Conservation (phyloP, 1,284 basidiomycete genomes). For the Leccinum variabile region DNA sequence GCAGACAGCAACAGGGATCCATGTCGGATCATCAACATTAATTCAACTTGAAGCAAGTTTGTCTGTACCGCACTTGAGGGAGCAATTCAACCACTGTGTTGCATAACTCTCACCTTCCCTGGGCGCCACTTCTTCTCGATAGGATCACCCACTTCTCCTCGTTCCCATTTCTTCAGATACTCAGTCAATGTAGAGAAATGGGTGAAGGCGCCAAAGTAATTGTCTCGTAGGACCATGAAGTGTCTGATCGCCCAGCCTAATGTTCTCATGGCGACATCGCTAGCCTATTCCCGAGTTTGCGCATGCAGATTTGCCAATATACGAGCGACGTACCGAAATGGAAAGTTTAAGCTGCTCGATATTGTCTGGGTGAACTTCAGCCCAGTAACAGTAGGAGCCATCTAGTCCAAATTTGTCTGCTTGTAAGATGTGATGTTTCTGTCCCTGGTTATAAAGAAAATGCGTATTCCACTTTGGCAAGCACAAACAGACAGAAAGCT, state of each 20-base stretch:
- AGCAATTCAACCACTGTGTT: neutral
- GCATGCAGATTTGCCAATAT: neutral
- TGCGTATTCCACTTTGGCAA: conserved; percentile 90
- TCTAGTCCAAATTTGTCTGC: conserved; percentile 58
- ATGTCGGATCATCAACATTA: conserved; percentile 57
- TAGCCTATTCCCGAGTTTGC: conserved; percentile 38
- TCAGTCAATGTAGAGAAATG: conserved; percentile 87
- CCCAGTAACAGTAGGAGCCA: conserved; percentile 75
- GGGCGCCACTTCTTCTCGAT: conserved; percentile 75
- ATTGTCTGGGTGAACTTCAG: conserved; percentile 64
- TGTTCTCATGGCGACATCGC: conserved; percentile 63
- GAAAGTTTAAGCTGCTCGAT: conserved; percentile 77
- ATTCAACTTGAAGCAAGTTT: conserved; percentile 77
- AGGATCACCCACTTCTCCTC: conserved; percentile 73
- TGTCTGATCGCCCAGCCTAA: conserved; percentile 87
- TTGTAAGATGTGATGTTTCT: conserved; percentile 60
- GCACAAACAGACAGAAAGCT: conserved; percentile 58
- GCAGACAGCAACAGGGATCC: conserved; percentile 68
- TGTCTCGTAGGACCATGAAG: conserved; percentile 84
- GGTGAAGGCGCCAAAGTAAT: conserved; percentile 91
- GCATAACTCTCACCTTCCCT: conserved; percentile 58
- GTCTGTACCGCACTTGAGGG: conserved; percentile 47
- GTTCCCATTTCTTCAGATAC: conserved; percentile 70
- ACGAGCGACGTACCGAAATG: conserved; percentile 53
- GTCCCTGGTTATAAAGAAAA: conserved; percentile 61